phyloP scores from a whole-genome alignment of 768 basidiomycete genomes.

The Leucocoprinus birnbaumii region DNA sequence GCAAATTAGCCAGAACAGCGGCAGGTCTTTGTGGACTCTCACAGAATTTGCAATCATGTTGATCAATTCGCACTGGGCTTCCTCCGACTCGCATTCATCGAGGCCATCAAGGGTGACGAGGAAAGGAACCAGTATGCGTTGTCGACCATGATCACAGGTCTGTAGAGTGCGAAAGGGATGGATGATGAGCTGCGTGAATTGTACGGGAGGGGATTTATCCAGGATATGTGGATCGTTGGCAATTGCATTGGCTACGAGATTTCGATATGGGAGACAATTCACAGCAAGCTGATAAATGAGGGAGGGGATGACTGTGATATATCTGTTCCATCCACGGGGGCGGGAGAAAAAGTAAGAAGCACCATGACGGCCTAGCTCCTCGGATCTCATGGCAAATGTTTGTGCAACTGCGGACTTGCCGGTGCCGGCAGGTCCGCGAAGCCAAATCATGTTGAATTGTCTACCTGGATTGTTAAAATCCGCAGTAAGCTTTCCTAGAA shows the following conservation, averaged over 20 bases:
- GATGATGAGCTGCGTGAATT: slow-evolving; percentile 7
- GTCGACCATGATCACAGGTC: neutral
- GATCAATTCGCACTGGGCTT: neutral
- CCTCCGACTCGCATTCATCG: slow-evolving; percentile 11
- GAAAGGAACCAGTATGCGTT: neutral
- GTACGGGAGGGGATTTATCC: neutral
- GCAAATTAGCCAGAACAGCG: neutral
- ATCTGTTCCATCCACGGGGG: neutral
- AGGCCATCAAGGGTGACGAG: slow-evolving; percentile 9
- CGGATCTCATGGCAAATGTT: neutral
- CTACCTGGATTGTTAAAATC: neutral
- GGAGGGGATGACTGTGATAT: neutral
- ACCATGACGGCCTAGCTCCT: neutral
- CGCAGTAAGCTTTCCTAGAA: neutral
- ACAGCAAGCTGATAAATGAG: slow-evolving; percentile 5
- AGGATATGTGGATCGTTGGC: neutral
- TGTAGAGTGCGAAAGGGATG: neutral
- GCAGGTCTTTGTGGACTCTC: neutral
- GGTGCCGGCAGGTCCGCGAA: slow-evolving; percentile 1
- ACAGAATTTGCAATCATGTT: neutral
- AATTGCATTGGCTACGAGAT: neutral
- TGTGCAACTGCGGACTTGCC: slow-evolving; percentile 11
- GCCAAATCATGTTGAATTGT: slow-evolving; percentile 10
- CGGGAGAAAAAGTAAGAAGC: slow-evolving; percentile 10
- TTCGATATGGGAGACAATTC: neutral